Conservation (phyloP, 1,284 basidiomycete genomes). For the Salmacisia buchloeana region DNA sequence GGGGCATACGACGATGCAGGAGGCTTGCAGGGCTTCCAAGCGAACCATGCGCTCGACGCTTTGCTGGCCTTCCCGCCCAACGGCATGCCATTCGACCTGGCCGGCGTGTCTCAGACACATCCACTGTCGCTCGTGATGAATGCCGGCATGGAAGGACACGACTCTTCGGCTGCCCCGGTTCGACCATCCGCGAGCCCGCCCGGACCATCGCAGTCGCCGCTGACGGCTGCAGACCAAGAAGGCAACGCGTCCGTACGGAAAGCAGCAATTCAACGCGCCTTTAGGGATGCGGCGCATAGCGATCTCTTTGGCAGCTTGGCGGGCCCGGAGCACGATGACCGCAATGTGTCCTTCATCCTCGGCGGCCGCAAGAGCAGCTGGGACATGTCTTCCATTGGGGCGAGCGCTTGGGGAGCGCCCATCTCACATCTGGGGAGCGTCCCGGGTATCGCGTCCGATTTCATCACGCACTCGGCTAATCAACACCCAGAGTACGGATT, state of each 20-base stretch:
- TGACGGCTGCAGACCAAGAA: not conserved
- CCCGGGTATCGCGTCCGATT: slow-evolving; percentile 43
- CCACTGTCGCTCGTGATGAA: too few relatives aligned
- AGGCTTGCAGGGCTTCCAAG: not conserved
- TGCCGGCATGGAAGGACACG: too few relatives aligned
- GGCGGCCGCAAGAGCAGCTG: slow-evolving; percentile 19
- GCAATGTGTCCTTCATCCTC: slow-evolving; percentile 10
- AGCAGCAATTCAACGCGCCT: slow-evolving; percentile 35
- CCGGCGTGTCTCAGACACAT: not conserved
- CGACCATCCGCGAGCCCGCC: not conserved
- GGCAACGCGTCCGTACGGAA: slow-evolving; percentile 19
- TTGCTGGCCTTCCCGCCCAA: not conserved
- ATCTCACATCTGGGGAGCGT: slow-evolving; percentile 44
- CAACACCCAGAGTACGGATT: slow-evolving; percentile 50
- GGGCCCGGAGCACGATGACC: not conserved
- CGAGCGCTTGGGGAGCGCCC: slow-evolving; percentile 32
- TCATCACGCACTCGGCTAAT: slow-evolving; percentile 41
- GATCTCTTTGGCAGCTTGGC: slow-evolving; percentile 28
- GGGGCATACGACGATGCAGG: slow-evolving; percentile 21
- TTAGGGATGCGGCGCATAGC: slow-evolving; percentile 35
- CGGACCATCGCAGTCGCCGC: not conserved
- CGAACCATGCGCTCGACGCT: not conserved
- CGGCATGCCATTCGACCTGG: not conserved
- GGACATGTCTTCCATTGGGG: slow-evolving; percentile 41
- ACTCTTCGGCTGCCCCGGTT: too few relatives aligned